Evolutionary conservation across 2,329 filamentous ascomycete genomes (phyloP).

Genomic region (Arthroderma sp.): DNA sequence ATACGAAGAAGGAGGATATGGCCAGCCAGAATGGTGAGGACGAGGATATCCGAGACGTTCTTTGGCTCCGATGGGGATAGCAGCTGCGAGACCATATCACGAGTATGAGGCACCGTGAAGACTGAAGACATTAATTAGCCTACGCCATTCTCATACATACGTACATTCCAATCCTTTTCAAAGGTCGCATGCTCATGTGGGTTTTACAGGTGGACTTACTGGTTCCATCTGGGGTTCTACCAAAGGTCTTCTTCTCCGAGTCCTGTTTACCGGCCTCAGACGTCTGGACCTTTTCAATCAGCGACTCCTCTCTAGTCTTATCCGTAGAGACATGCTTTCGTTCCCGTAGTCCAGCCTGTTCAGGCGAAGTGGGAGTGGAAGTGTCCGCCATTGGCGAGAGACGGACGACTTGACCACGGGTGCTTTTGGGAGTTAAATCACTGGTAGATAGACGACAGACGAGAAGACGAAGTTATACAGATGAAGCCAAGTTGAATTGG

Average conservation of each 20-base stretch:
- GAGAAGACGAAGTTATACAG: background rate
- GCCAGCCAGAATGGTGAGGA: slow-evolving; percentile 62
- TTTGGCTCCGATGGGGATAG: slow-evolving; percentile 91
- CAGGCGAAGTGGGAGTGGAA: slow-evolving; percentile 4
- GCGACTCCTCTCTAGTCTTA: slow-evolving; percentile 29
- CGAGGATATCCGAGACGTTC: slow-evolving; percentile 72
- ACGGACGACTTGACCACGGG: background rate
- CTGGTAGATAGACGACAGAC: background rate
- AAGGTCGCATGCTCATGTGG: background rate
- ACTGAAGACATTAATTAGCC: slow-evolving; percentile 40
- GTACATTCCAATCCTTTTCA: background rate
- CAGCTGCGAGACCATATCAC: slow-evolving; percentile 98
- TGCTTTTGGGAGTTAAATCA: background rate
- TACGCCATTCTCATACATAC: background rate
- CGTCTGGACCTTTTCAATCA: slow-evolving; percentile 14
- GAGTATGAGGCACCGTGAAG: slow-evolving; percentile 87
- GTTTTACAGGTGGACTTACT: slow-evolving; percentile 44
- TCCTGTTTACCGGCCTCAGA: slow-evolving; percentile 15
- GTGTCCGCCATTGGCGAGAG: background rate
- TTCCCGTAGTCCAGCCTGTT: slow-evolving; percentile 34
- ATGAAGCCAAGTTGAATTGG: slow-evolving; percentile 6
- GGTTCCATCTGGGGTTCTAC: slow-evolving; percentile 78
- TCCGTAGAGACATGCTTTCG: slow-evolving; percentile 27
- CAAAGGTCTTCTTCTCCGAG: slow-evolving; percentile 62
- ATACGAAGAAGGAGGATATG: slow-evolving; percentile 63